A percentile compares a stretch with the other conserved stretches of the same genome.
Evolutionary conservation across 306 rosid species (phyloP).

Genomic region (Prinsepia uniflora): DNA sequence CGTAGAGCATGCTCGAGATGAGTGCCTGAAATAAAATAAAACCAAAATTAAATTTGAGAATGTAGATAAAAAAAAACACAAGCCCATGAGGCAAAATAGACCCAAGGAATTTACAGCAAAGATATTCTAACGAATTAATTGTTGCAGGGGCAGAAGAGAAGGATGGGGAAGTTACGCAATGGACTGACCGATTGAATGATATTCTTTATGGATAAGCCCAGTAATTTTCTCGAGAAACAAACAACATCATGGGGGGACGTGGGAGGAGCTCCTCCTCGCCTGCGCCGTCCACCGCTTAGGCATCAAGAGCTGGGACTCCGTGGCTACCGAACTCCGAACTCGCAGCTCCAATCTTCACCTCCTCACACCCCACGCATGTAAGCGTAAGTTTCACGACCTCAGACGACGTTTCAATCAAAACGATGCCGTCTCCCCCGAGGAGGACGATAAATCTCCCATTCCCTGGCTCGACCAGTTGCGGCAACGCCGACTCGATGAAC

Average conservation of each 20-base stretch:
- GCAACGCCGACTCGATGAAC: constrained; percentile 33
- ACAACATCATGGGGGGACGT: too few relatives aligned
- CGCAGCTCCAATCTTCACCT: constrained; percentile 19
- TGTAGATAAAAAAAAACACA: not conserved
- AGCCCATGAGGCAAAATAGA: not conserved
- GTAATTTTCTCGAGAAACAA: too few relatives aligned
- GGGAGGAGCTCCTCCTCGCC: too few relatives aligned
- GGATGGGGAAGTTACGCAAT: too few relatives aligned
- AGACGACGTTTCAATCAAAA: constrained; percentile 21
- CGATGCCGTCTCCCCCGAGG: constrained; percentile 1
- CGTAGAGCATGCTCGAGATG: constrained; percentile 3
- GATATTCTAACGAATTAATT: too few relatives aligned
- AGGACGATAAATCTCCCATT: not conserved
- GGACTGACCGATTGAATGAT: too few relatives aligned
- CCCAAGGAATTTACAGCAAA: too few relatives aligned
- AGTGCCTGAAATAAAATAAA: not conserved
- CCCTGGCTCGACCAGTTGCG: constrained; percentile 32
- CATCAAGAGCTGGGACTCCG: too few relatives aligned
- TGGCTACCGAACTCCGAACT: constrained; percentile 24
- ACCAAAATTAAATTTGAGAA: not conserved
- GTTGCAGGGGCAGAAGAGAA: too few relatives aligned
- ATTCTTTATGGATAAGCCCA: too few relatives aligned
- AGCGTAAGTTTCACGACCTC: constrained; percentile 29
- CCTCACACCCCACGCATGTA: constrained; percentile 25
- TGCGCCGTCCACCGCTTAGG: too few relatives aligned